phyloP scores from a whole-genome alignment of 208 protist species.

The Crithidia thermophila region DNA sequence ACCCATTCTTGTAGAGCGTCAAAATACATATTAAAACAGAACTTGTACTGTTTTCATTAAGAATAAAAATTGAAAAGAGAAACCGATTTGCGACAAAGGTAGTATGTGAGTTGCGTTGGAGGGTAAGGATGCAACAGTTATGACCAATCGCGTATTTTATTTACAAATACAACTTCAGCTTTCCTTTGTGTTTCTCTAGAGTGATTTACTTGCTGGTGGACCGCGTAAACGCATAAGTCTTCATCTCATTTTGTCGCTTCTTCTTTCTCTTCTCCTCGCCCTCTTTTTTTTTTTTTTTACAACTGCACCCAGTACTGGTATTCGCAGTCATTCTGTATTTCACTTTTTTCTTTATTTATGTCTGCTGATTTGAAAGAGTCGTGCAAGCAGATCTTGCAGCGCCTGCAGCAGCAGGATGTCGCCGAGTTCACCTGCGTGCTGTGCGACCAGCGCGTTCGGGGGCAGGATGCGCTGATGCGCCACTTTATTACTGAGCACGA shows the following conservation, averaged over 20 bases:
- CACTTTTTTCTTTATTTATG: slow-evolving; percentile 20
- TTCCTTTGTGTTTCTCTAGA: not conserved
- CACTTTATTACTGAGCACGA: slow-evolving; percentile 56
- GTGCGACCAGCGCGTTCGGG: slow-evolving; percentile 42
- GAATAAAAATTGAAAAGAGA: no score
- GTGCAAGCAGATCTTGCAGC: slow-evolving; percentile 62
- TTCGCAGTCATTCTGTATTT: slow-evolving; percentile 9
- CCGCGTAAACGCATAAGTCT: no score
- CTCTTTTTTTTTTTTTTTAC: slow-evolving; percentile 28
- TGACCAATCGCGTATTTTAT: no score
- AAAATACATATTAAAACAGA: no score
- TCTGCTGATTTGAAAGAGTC: slow-evolving; percentile 34
- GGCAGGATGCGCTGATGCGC: slow-evolving; percentile 56
- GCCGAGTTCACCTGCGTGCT: slow-evolving; percentile 54
- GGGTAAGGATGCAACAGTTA: no score
- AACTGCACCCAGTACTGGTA: no score
- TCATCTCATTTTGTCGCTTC: not conserved
- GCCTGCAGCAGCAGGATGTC: slow-evolving; percentile 36
- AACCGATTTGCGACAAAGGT: no score
- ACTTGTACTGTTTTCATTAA: no score
- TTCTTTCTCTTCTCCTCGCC: not conserved
- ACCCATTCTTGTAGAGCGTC: no score
- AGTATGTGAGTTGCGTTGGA: no score
- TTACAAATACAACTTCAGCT: not conserved
- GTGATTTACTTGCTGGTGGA: no score